Conservation (phyloP, 2,329 filamentous ascomycete genomes). For the Pyrenochaeta sp. region DNA sequence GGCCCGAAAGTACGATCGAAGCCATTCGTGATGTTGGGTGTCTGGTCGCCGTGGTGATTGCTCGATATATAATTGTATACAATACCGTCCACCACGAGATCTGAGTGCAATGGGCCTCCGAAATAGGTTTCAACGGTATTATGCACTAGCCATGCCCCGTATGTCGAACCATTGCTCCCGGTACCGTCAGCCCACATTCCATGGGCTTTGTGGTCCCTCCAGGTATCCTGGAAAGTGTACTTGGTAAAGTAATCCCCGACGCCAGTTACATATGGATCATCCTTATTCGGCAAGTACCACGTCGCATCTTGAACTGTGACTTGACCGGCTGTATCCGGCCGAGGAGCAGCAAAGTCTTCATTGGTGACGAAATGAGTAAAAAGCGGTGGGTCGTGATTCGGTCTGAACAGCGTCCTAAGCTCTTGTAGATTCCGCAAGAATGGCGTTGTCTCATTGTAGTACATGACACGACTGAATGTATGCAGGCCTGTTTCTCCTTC, state of each 20-base stretch:
- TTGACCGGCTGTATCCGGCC: conserved; percentile 56
- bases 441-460: conserved; percentile 65
- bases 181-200: conserved; percentile 62
- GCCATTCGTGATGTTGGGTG: conserved; percentile 68
- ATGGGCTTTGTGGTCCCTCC: conserved; percentile 66
- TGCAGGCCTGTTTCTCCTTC: conserved; percentile 63
- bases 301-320: conserved; percentile 69
- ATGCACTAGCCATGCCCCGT: conserved; percentile 70
- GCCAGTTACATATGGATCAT: conserved; percentile 63
- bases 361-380: conserved; percentile 64
- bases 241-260: conserved; percentile 72
- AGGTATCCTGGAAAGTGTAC: conserved; percentile 68
- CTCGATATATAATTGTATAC: conserved; percentile 68
- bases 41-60: conserved; percentile 69
- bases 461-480: conserved; percentile 66
- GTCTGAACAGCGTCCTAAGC: conserved; percentile 66
- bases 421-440: conserved; percentile 66
- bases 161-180: conserved; percentile 62
- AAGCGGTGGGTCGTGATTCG: conserved; percentile 56
- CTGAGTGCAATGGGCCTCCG: conserved; percentile 67
- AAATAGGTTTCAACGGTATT: conserved; percentile 70
- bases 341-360: conserved; percentile 62
- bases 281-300: conserved; percentile 62
- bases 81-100: conserved; percentile 69
- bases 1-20: conserved; percentile 62